Conservation (phyloP, 2,329 filamentous ascomycete genomes). For the Diaporthe sp. region DNA sequence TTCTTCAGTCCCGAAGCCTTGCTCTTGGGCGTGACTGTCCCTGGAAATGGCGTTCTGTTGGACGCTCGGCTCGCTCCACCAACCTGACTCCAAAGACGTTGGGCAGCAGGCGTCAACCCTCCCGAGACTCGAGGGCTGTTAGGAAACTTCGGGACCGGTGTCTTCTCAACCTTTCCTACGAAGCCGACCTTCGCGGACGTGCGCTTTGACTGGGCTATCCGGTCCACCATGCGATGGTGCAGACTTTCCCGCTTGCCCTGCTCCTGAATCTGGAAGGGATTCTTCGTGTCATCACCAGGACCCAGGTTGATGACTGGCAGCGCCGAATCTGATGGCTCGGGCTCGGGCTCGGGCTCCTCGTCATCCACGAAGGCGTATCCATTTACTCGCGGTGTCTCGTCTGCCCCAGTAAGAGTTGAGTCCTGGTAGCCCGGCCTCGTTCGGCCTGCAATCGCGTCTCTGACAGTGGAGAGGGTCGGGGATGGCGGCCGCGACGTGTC, state of each 20-base stretch:
- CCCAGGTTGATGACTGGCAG: conserved; percentile 66
- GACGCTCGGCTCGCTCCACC: conserved; percentile 50
- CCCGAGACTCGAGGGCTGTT: conserved; percentile 70
- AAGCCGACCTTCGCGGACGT: conserved; percentile 68
- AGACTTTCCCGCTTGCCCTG: conserved; percentile 82
- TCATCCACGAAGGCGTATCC: conserved; percentile 96
- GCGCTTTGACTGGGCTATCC: conserved; percentile 78
- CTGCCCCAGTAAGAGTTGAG: conserved; percentile 65
- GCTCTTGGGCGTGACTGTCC: conserved; percentile 52
- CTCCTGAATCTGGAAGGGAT: conserved; percentile 83
- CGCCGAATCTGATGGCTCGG: conserved; percentile 51
- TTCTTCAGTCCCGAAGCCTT: conserved; percentile 49
- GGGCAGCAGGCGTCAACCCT: conserved; percentile 78
- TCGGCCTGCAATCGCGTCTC: conserved; percentile 83
- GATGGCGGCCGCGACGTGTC: conserved; percentile 71
- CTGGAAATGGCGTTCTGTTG: conserved; percentile 51
- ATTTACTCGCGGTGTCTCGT: conserved; percentile 89
- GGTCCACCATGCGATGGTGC: conserved; percentile 88
- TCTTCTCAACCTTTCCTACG: conserved; percentile 67
- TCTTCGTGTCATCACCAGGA: conserved; percentile 71
- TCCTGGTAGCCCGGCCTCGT: conserved; percentile 72
- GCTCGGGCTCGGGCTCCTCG: conserved; percentile 69
- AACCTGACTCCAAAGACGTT: conserved; percentile 74
- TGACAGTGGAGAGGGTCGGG: conserved; percentile 85
- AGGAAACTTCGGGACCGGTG: conserved; percentile 76